Percentiles rank a stretch among this genome's conserved stretches.
These are phyloP conservation scores for Penicillium egyptiacum DNA, from an alignment of 495 filamentous ascomycete species.

Conservation along the genomic window DNA sequence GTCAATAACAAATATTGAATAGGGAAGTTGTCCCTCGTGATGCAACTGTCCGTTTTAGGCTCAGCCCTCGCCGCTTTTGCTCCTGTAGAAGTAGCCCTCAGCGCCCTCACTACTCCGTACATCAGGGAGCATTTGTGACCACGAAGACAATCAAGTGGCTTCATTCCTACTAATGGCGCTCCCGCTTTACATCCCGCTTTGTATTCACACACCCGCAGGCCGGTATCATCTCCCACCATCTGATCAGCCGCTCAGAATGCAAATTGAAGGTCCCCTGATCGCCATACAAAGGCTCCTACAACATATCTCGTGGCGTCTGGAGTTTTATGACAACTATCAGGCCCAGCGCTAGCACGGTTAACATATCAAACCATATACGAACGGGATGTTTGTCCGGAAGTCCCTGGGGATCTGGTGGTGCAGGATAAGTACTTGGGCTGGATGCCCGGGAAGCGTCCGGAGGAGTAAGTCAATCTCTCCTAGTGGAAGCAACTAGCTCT, in stretches of 20 bases:
- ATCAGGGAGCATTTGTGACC: too few species aligned
- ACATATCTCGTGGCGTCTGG: conserved; percentile 24
- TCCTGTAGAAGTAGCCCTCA: too few species aligned
- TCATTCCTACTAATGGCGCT: conserved; percentile 11
- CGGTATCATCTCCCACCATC: conserved; percentile 23
- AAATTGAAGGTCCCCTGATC: conserved; percentile 34
- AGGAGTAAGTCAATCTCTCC: conserved; percentile 3
- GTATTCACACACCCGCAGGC: conserved; percentile 21
- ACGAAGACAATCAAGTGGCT: neutral
- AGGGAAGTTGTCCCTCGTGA: neutral
- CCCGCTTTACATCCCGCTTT: conserved; percentile 25
- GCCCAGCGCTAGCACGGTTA: conserved; percentile 30
- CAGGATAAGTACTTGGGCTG: conserved; percentile 34
- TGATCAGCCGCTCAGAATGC: conserved; percentile 28
- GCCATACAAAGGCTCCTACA: conserved; percentile 31
- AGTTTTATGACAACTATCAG: conserved; percentile 19
- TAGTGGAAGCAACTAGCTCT: neutral
- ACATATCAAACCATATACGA: conserved; percentile 29
- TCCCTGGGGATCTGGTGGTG: conserved; percentile 30
- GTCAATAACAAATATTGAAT: neutral
- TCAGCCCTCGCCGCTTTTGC: too few species aligned
- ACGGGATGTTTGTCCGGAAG: conserved; percentile 20
- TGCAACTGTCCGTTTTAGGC: too few species aligned
- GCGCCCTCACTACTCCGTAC: too few species aligned
- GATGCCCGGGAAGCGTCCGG: conserved; percentile 23